Evolutionary conservation across 495 filamentous ascomycete genomes (phyloP), one percentile per base, ranked within the genome.

Genomic region (Chlorociboria aeruginascens): DNA sequence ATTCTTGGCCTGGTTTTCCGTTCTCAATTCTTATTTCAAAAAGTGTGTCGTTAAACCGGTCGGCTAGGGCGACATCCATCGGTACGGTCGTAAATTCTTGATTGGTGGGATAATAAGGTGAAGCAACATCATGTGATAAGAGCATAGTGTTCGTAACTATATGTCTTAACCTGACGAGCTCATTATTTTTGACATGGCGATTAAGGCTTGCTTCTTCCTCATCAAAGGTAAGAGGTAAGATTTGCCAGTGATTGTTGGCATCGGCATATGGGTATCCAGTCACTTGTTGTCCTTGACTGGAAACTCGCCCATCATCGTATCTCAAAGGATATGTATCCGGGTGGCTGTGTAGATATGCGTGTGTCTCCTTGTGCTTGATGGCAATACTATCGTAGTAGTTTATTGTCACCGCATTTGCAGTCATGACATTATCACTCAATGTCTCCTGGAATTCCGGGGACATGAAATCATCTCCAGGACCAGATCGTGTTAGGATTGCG

Each of bases 391-490:
- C 92, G 59, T 83, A 93, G 68, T 89, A 98, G 56, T 96, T 70
- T 46, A 98, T 85, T 32, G 77, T 79, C 45, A 94, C 69, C 7
- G 92, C 82, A 56, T 90, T 87, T 38, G 82, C 72, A 44, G 85
- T 79, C 85, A 98, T 86, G 46, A 84, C 68, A 60, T 97, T 98
- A 67, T 98, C 89, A 54, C 83, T 85, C 45, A 98, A 69, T 6
- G 93, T 96, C 67, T 94, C 89, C 66, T 98, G 92, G 68, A 98
- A 98, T 54, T 90, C 88, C 3, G 92, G 92, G 10, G 82, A 86
- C 92, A 98, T 98, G 69, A 98, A 98, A 50, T 98, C 92, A 59
- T 98, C 93, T 35, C 92, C 92, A 38, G 92, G 92, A 30, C 92
- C 92, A 32, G 89, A 96, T 42, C 82, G 76, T 35, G 70, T 83